Conservation (phyloP, 306 rosid species). For the Begonia fuchsioides region DNA sequence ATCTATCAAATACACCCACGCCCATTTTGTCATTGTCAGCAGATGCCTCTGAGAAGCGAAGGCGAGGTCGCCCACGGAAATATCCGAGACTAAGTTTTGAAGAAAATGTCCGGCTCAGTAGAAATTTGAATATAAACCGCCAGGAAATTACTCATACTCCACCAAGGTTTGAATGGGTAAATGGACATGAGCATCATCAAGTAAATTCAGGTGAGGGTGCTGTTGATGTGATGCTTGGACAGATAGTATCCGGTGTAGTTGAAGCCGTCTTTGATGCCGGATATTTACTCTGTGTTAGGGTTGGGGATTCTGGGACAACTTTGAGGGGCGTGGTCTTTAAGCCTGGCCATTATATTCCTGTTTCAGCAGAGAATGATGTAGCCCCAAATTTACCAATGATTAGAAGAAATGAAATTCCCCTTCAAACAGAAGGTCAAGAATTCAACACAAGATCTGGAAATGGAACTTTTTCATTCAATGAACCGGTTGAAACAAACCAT, state of each 20-base stretch:
- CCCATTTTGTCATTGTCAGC: constrained; percentile 37
- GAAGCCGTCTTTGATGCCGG: constrained; percentile 94
- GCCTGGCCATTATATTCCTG: constrained; percentile 66
- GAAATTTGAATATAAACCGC: constrained; percentile 23
- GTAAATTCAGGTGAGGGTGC: constrained; percentile 21
- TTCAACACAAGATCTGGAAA: constrained; percentile 30
- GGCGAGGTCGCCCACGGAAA: constrained; percentile 95
- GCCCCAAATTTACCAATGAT: constrained; percentile 79
- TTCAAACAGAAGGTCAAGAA: constrained; percentile 26
- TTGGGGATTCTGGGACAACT: constrained; percentile 50
- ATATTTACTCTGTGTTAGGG: constrained; percentile 69
- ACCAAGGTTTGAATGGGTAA: constrained; percentile 36
- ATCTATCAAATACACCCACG: constrained; percentile 15
- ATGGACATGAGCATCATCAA: constrained; percentile 39
- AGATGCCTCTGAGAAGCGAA: constrained; percentile 64
- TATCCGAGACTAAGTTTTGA: constrained; percentile 41
- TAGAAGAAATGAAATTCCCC: constrained; percentile 39
- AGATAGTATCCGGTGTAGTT: constrained; percentile 59
- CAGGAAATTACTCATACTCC: constrained; percentile 23
- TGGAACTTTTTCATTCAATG: constrained; percentile 19
- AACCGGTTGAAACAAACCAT: constrained; percentile 23
- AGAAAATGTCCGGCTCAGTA: constrained; percentile 19
- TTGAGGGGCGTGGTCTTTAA: constrained; percentile 80
- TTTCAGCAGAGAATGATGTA: constrained; percentile 65
- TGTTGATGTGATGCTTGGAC: constrained; percentile 45